phyloP scores from a whole-genome alignment of 495 filamentous ascomycete genomes.

The Echria macrotheca region DNA sequence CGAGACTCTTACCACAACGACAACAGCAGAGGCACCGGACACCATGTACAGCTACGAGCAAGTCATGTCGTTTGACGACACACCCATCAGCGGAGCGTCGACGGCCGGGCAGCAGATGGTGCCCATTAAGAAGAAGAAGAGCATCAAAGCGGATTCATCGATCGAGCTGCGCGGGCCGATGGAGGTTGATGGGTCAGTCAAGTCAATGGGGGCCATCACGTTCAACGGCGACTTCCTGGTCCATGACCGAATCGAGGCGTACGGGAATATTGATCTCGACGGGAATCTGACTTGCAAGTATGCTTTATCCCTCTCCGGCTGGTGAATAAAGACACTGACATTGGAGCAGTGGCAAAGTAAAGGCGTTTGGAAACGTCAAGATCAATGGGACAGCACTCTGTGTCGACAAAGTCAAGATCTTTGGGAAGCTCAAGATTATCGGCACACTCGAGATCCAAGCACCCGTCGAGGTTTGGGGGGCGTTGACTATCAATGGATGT shows the following conservation, averaged over 20 bases:
- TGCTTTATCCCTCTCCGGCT: background rate
- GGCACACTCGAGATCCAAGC: slow-evolving; percentile 31
- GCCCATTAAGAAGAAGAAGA: slow-evolving; percentile 23
- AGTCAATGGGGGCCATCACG: slow-evolving; percentile 28
- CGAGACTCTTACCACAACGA: slow-evolving; percentile 1
- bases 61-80: slow-evolving; percentile 31
- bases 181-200: slow-evolving; percentile 35
- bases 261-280: slow-evolving; percentile 29
- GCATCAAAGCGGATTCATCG: slow-evolving; percentile 28
- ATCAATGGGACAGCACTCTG: slow-evolving; percentile 21
- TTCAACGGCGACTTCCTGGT: slow-evolving; percentile 31
- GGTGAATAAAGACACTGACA: slow-evolving; percentile 3
- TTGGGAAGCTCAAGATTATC: slow-evolving; percentile 35
- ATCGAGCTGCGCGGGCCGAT: slow-evolving; percentile 31
- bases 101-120: background rate
- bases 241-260: slow-evolving; percentile 34
- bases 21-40: no score
- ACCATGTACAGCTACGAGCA: slow-evolving; percentile 33
- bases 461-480: slow-evolving; percentile 34
- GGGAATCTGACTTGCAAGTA: slow-evolving; percentile 29
- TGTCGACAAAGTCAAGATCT: slow-evolving; percentile 35
- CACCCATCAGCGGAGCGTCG: slow-evolving; percentile 8
- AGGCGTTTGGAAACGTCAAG: slow-evolving; percentile 32
- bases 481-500: slow-evolving; percentile 32
- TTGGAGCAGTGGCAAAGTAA: slow-evolving; percentile 25